A percentile compares a stretch with the other conserved stretches of the same genome.
These are phyloP conservation scores for Aspergillus costaricaensis DNA, from an alignment of 2,329 filamentous ascomycete species.

Conservation along the genomic window DNA sequence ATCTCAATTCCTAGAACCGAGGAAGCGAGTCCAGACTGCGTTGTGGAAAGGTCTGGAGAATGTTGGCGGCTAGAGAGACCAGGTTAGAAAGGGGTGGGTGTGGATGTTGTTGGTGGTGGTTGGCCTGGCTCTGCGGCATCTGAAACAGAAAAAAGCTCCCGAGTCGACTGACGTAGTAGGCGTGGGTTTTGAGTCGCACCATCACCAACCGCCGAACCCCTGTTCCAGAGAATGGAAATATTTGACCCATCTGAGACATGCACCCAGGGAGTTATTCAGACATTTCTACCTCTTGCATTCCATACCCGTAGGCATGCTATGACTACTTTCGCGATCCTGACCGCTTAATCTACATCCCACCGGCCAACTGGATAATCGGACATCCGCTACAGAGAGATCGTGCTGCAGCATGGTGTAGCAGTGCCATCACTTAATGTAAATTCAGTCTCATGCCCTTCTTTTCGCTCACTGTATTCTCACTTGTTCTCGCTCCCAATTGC, in stretches of 20 bases:
- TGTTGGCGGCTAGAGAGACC: constrained; percentile 13
- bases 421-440: background rate
- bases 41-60: constrained; percentile 7
- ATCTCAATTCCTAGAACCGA: background rate
- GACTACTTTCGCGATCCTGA: background rate
- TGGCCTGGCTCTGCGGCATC: constrained; percentile 17
- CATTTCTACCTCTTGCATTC: background rate
- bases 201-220: background rate
- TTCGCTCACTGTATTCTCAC: background rate
- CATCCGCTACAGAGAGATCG: background rate
- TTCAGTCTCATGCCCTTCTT: background rate
- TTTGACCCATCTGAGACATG: background rate
- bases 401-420: background rate
- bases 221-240: constrained; percentile 1
- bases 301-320: background rate
- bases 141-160: constrained; percentile 27
- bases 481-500: background rate
- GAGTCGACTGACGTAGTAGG: constrained; percentile 24
- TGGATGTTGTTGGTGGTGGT: constrained; percentile 20
- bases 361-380: background rate
- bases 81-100: constrained; percentile 23
- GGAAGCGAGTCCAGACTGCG: constrained; percentile 2
- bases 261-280: background rate
- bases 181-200: constrained; percentile 1
- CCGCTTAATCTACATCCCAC: background rate